Conservation (phyloP, 352 stramenopile species). For the Nothophytophthora sp. region DNA sequence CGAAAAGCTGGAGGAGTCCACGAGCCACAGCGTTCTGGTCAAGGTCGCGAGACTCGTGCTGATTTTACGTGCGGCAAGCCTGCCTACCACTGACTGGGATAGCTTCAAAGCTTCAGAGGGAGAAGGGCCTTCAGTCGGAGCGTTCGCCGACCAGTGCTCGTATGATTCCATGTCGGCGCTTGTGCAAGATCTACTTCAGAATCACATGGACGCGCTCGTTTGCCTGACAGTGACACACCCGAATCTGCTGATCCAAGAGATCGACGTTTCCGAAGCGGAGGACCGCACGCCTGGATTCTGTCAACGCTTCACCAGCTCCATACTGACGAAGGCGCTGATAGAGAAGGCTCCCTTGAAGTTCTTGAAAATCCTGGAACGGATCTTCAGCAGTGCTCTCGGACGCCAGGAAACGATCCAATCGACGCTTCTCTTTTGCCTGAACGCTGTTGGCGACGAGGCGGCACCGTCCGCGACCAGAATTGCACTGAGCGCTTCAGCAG, state of each 20-base stretch:
- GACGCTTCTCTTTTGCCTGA: slow-evolving; percentile 58
- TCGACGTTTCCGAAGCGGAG: neutral
- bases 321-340: slow-evolving; percentile 46
- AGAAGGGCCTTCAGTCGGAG: slow-evolving; percentile 1
- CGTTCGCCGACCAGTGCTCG: slow-evolving; percentile 29
- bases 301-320: slow-evolving; percentile 35
- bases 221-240: slow-evolving; percentile 63
- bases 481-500: slow-evolving; percentile 13
- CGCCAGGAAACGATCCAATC: slow-evolving; percentile 57
- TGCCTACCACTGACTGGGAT: slow-evolving; percentile 30
- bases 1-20: slow-evolving; percentile 47
- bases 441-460: slow-evolving; percentile 43
- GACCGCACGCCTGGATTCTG: slow-evolving; percentile 1
- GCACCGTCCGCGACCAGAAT: slow-evolving; percentile 38
- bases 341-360: slow-evolving; percentile 43
- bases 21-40: slow-evolving; percentile 50
- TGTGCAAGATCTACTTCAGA: slow-evolving; percentile 38
- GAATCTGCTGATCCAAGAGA: slow-evolving; percentile 49
- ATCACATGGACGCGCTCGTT: slow-evolving; percentile 51
- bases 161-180: slow-evolving; percentile 37
- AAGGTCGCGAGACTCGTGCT: slow-evolving; percentile 70
- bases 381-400: slow-evolving; percentile 54
- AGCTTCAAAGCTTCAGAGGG: slow-evolving; percentile 8
- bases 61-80: slow-evolving; percentile 43
- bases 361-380: slow-evolving; percentile 51